Base-by-base conservation (phyloP, 345 rosid genomes). In the Alliaria petiolata region DNA sequence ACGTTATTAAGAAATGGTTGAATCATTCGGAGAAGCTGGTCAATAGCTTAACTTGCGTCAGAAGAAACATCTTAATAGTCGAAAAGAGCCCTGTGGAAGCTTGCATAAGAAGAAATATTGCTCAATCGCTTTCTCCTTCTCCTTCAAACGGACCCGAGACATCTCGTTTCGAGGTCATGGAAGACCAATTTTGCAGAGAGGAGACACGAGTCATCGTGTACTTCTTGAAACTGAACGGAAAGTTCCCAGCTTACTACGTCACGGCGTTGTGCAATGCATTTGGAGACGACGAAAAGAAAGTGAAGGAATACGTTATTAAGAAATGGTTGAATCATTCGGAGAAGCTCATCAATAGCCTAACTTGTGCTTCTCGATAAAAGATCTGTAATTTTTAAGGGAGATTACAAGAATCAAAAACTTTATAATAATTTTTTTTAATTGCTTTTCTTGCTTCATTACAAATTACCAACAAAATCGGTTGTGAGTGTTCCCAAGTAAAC, bases 401-500 rank as follows among this genome's bases (percentile, higher is more conserved):
- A 34, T 31, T n/a, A 10, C 40, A 9, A 49, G 9, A 49, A 50
- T 15, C 0, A 59, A 8, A 38, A 47, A 11, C 4, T 44, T 35
- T 4, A 28, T 4, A 5, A 28, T 28, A 28, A 28, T 4, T 4
- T 30, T 28, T 4, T n/a, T 28, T 33, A 0, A n/a, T 42, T 15
- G 25, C 1, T 31, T 6, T 26, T 42, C 7, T 6, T 26, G 33
- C 7, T 51, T 50, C n/a, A 20, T 61, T 43, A 54, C 63, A 72
- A 16, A 56, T 16, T 53, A 19, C 71, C 77, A 57, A 74, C 36
- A 36, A 57, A 73, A 28, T n/a, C 38, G 43, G 59, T 65, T 19
- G 77, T 73, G 1, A 47, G 60, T 57, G 77, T 55, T 65, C 77
- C 71, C 14, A 73, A 31, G 34, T 65, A 65, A 38, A 65, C n/a